Base-by-base conservation (phyloP, 176 grass and related monocot genomes). In the Guadua angustifolia region DNA sequence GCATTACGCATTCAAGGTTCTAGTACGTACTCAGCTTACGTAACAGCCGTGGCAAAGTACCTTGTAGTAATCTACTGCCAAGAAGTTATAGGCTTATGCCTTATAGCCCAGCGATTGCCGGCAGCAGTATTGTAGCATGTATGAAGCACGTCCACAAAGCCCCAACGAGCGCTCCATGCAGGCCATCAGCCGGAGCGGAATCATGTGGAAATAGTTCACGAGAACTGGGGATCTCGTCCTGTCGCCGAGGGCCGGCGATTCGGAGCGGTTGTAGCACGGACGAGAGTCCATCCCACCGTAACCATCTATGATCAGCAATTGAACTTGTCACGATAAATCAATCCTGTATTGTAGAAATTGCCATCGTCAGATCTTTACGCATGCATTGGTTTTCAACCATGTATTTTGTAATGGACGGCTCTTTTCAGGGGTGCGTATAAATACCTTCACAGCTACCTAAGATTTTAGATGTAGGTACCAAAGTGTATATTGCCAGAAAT, bases 11-110 rank as follows among this genome's bases (percentile, higher is more conserved):
- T 53, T 6, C 17, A 53, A 11, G 43, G 43, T 45, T 49, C 46
- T 15, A 49, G 46, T 49, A 14, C 46, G 46, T 49, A 49, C 15
- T 35, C 33, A 35, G 33, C 19, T 56, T 21, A 56, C 3, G 19
- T 4, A 57, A 4, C 19, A n/a, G 19, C 1, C 19, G n/a, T 56
- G 52, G 14, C 12, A 1, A 2, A 39, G 42, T 33, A 93, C 93
- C 93, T 88, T 92, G 79, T 92, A 95, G 74, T 78, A 90, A 71
- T 92, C 89, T 35, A 95, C 90, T 26, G 93, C 88, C 44, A 95
- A 36, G 76, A 95, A 92, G 67, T 95, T 95, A 11, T n/a, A n/a
- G n/a, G n/a, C n/a, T n/a, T n/a, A n/a, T n/a, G n/a, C n/a, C n/a
- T n/a, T n/a, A n/a, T n/a, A n/a, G 93, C 85, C 88, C 93, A 95